phyloP scores from a whole-genome alignment of 164 flowering plant genomes.

The Taxillus chinensis region DNA sequence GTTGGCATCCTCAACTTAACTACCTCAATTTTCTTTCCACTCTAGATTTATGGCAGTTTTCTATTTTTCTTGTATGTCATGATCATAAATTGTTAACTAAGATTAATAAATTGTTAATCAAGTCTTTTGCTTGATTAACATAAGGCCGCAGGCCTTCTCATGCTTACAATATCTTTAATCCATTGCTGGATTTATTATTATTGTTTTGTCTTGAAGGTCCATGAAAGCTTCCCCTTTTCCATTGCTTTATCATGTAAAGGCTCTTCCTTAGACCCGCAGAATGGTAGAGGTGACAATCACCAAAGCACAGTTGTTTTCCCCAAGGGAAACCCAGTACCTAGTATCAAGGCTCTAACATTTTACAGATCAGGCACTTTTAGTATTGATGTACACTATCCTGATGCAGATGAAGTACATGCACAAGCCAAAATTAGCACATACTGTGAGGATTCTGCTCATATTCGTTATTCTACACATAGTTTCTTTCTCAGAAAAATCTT shows the following conservation, averaged over 20 bases:
- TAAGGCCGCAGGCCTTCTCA: too few relatives aligned
- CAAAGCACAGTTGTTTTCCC: slow-evolving; percentile 71
- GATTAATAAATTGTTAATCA: not conserved
- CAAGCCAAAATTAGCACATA: slow-evolving; percentile 73
- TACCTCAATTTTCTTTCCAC: too few relatives aligned
- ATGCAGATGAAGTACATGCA: slow-evolving; percentile 46
- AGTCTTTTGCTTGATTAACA: too few relatives aligned
- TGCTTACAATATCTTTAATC: too few relatives aligned
- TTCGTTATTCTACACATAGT: not conserved
- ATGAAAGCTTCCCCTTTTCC: slow-evolving; percentile 70
- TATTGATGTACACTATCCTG: slow-evolving; percentile 70
- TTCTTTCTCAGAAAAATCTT: slow-evolving; percentile 1
- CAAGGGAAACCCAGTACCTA: slow-evolving; percentile 75
- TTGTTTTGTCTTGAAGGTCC: slow-evolving; percentile 33
- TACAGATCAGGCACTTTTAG: slow-evolving; percentile 60
- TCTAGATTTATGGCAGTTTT: too few relatives aligned
- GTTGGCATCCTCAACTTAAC: too few relatives aligned
- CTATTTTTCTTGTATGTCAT: too few relatives aligned
- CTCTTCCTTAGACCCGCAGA: slow-evolving; percentile 47
- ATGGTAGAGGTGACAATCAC: slow-evolving; percentile 50
- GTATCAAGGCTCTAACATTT: slow-evolving; percentile 74
- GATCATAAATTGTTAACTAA: not conserved
- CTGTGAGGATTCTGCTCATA: slow-evolving; percentile 28
- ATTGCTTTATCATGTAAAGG: slow-evolving; percentile 83
- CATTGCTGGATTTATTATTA: not conserved